These are phyloP conservation scores for Boehmeria nivea DNA, from an alignment of 306 rosid species.

Conservation along the genomic window DNA sequence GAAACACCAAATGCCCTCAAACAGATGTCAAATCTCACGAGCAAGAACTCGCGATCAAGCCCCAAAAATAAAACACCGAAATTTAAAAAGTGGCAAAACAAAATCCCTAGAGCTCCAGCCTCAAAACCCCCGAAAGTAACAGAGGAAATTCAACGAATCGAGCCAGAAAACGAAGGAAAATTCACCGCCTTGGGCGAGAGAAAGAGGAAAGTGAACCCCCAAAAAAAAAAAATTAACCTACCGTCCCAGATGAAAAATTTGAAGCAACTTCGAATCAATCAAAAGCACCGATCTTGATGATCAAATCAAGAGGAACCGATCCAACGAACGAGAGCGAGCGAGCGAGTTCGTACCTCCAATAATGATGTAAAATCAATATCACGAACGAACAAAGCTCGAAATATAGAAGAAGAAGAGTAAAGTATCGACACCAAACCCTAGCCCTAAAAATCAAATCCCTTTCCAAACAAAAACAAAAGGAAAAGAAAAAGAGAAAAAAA, in stretches of 20 bases:
- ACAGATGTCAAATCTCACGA: conserved; percentile 9
- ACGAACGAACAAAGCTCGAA: conserved; percentile 24
- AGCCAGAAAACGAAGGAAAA: conserved; percentile 9
- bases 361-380: conserved; percentile 24
- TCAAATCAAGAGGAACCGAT: conserved; percentile 25
- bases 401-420: conserved; percentile 17
- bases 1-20: conserved; percentile 7
- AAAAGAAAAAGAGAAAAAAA: not conserved
- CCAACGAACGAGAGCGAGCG: conserved; percentile 25
- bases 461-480: not conserved
- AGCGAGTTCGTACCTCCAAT: conserved; percentile 25
- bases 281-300: conserved; percentile 14
- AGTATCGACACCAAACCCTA: conserved; percentile 23
- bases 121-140: no score
- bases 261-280: conserved; percentile 24
- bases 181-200: conserved; percentile 12
- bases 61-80: conserved; percentile 2
- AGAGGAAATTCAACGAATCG: conserved; percentile 23
- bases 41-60: not conserved
- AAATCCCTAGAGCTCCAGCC: conserved; percentile 13
- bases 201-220: conserved; percentile 3
- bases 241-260: conserved; percentile 23
- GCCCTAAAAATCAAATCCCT: not conserved
- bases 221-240: conserved; percentile 24
- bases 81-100: conserved; percentile 3